These are phyloP conservation scores for Polygonum maritimum DNA, from an alignment of 148 eudicot genomes.

Conservation along the genomic window DNA sequence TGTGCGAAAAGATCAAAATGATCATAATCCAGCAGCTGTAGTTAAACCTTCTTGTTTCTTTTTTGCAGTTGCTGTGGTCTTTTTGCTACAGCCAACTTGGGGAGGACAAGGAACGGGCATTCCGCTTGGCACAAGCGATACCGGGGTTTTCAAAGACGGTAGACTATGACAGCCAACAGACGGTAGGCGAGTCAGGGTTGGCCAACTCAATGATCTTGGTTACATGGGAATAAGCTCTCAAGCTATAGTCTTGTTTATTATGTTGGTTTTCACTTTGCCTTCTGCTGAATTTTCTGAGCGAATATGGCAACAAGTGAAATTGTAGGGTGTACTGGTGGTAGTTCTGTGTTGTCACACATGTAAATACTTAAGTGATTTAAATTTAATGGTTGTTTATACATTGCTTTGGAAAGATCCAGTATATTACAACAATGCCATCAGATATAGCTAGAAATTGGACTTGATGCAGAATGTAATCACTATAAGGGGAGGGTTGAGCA, in stretches of 20 bases:
- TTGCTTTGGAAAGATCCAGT: too few species aligned
- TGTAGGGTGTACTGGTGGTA: neutral
- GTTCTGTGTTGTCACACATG: neutral
- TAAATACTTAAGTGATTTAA: neutral
- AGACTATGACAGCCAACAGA: slow-evolving; percentile 34
- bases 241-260: neutral
- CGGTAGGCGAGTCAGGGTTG: slow-evolving; percentile 48
- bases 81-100: slow-evolving; percentile 43
- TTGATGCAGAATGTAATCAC: too few species aligned
- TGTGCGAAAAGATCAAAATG: too few species aligned
- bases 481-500: too few species aligned
- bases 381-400: neutral
- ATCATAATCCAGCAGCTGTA: too few species aligned
- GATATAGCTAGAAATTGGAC: too few species aligned
- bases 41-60: neutral
- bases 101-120: slow-evolving; percentile 26
- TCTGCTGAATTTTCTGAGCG: neutral
- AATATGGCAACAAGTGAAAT: neutral
- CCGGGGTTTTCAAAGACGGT: slow-evolving; percentile 45
- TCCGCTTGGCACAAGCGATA: slow-evolving; percentile 54
- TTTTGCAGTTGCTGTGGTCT: slow-evolving; percentile 55
- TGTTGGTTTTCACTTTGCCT: neutral
- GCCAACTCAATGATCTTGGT: slow-evolving; percentile 57
- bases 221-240: slow-evolving; percentile 38
- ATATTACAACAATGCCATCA: too few species aligned